Evolutionary conservation across 192 early-diverging fungal genomes (phyloP).

Genomic region (Globomyces pollinis-pini): DNA sequence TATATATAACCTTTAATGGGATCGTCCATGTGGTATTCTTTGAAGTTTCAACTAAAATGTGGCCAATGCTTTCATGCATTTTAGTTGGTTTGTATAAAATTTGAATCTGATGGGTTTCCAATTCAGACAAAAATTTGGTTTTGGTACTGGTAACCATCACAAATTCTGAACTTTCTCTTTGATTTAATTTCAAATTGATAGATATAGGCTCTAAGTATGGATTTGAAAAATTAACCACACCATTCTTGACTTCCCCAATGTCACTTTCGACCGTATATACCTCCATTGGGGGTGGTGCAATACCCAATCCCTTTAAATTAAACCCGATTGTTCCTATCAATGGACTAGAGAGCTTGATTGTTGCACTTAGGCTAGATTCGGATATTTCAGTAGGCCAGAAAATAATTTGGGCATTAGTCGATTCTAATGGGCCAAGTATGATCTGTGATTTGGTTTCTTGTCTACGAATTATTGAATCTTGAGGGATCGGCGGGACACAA

Average conservation of each 20-base stretch:
- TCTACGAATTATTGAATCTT: background rate
- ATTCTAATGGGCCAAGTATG: conserved; percentile 18
- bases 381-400: conserved; percentile 46
- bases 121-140: conserved; percentile 18
- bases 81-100: conserved; percentile 29
- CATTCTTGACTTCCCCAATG: conserved; percentile 3
- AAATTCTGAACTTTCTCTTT: background rate
- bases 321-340: background rate
- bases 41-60: conserved; percentile 31
- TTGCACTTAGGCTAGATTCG: conserved; percentile 10
- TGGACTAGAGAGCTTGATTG: background rate
- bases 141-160: background rate
- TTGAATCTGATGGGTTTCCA: conserved; percentile 39
- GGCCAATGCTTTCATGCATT: conserved; percentile 28
- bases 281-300: background rate
- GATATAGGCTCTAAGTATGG: background rate
- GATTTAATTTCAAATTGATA: background rate
- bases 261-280: background rate
- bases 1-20: conserved; percentile 40
- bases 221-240: conserved; percentile 3
- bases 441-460: background rate
- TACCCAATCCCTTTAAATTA: background rate
- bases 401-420: conserved; percentile 27
- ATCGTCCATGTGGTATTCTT: conserved; percentile 30
- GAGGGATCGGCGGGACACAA: background rate